A percentile compares a stretch with the other conserved stretches of the same genome.
Evolutionary conservation across 2,329 filamentous ascomycete species (phyloP).

Genomic region (Elsinoe perseae): DNA sequence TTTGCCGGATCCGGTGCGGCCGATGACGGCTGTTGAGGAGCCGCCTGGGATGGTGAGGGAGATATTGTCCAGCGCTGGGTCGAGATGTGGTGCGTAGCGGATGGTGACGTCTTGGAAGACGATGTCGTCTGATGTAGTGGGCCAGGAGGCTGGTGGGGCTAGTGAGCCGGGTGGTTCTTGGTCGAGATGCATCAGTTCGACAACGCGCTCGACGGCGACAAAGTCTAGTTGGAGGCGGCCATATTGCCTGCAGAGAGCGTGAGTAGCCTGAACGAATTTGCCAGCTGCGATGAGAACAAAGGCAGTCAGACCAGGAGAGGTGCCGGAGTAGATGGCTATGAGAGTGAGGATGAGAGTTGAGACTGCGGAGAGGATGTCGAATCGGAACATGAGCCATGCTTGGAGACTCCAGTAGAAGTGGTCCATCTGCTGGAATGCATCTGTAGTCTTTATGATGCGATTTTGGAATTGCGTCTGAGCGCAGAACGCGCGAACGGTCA

Average conservation of each 20-base stretch:
- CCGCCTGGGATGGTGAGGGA: constrained; percentile 69
- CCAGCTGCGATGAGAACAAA: constrained; percentile 71
- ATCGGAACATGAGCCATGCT: constrained; percentile 75
- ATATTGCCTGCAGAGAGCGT: constrained; percentile 68
- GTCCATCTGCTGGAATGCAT: constrained; percentile 88
- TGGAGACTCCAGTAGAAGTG: constrained; percentile 90
- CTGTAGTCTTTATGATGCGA: constrained; percentile 70
- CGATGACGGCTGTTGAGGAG: constrained; percentile 70
- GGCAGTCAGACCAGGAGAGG: constrained; percentile 70
- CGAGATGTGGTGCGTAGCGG: constrained; percentile 68
- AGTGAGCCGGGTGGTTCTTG: constrained; percentile 62
- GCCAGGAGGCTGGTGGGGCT: constrained; percentile 69
- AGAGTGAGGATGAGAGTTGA: constrained; percentile 68
- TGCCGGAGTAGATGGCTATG: constrained; percentile 65
- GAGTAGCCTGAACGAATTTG: constrained; percentile 62
- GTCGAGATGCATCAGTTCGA: constrained; percentile 71
- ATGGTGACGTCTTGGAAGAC: constrained; percentile 70
- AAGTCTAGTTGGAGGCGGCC: constrained; percentile 87
- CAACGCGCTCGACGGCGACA: constrained; percentile 78
- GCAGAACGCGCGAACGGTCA: constrained; percentile 76
- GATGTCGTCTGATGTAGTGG: constrained; percentile 62
- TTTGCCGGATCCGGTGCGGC: constrained; percentile 75
- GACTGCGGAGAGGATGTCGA: constrained; percentile 61
- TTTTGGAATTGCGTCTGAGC: constrained; percentile 73
- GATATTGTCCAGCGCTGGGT: constrained; percentile 61